These are phyloP conservation scores for Furcasterigmium sp. DNA, from an alignment of 2,329 filamentous ascomycete species.

Conservation along the genomic window DNA sequence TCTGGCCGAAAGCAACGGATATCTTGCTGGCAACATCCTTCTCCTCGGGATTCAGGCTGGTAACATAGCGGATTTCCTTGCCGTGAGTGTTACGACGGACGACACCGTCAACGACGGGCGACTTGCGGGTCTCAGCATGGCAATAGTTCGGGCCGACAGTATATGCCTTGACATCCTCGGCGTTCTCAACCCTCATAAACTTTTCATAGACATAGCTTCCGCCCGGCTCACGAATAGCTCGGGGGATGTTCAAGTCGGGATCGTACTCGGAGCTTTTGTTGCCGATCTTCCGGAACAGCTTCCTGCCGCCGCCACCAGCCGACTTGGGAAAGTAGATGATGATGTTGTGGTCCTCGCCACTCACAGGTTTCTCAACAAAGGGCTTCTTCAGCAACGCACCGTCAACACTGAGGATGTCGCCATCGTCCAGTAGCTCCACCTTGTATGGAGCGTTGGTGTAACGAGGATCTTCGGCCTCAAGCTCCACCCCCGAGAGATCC, in stretches of 20 bases:
- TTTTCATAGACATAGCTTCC: constrained; percentile 96
- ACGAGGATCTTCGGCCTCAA: constrained; percentile 59
- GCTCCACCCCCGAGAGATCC: constrained; percentile 69
- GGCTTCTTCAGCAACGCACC: constrained; percentile 79
- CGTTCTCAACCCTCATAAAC: constrained; percentile 93
- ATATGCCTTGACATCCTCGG: constrained; percentile 97
- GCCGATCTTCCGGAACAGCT: constrained; percentile 93
- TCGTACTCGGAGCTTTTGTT: constrained; percentile 99
- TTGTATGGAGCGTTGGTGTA: constrained; percentile 53
- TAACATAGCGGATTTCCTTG: constrained; percentile 95
- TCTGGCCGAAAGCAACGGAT: constrained; percentile 84
- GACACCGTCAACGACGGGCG: constrained; percentile 91
- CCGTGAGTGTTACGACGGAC: constrained; percentile 95
- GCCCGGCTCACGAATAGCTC: constrained; percentile 73
- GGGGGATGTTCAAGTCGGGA: constrained; percentile 66
- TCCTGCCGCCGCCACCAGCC: constrained; percentile 80
- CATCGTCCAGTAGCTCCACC: constrained; percentile 84
- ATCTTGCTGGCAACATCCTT: constrained; percentile 84
- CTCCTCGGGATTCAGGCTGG: constrained; percentile 74
- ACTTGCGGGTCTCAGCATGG: constrained; percentile 95
- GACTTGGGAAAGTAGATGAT: constrained; percentile 93
- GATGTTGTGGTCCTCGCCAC: constrained; percentile 97
- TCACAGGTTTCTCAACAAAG: constrained; percentile 98
- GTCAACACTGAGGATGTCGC: constrained; percentile 83
- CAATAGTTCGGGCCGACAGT: constrained; percentile 91